Evolutionary conservation across 306 rosid genomes (phyloP).

Genomic region (Lathyrus sativus): DNA sequence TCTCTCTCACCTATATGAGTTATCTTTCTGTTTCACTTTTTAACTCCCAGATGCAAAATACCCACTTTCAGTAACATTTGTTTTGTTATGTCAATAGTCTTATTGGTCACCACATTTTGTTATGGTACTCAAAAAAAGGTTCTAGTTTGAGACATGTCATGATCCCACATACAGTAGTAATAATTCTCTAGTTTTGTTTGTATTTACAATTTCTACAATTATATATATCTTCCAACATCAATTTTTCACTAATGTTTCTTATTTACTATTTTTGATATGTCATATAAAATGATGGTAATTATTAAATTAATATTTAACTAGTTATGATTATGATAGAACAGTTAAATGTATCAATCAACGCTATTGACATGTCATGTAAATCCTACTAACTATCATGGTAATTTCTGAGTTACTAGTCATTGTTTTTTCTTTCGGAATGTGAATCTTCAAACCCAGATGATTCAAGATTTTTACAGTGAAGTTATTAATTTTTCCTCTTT

Average conservation of each 20-base stretch:
- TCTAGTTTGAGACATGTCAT: conserved; percentile 32
- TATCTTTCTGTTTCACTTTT: conserved; percentile 39
- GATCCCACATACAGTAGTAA: conserved; percentile 35
- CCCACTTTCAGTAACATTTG: conserved; percentile 52
- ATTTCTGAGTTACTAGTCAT: conserved; percentile 35
- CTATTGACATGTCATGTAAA: conserved; percentile 50
- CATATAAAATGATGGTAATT: conserved; percentile 36
- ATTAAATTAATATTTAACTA: conserved; percentile 6
- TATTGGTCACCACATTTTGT: conserved; percentile 31
- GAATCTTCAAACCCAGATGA: conserved; percentile 34
- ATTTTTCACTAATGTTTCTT: neutral
- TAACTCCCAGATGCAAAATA: conserved; percentile 31
- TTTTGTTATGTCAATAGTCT: conserved; percentile 44
- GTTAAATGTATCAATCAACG: conserved; percentile 52
- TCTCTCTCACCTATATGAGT: conserved; percentile 37
- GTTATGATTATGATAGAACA: conserved; percentile 45
- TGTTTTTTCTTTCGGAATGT: conserved; percentile 36
- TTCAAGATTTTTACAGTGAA: conserved; percentile 32
- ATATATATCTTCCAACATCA: neutral
- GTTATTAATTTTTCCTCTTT: neutral
- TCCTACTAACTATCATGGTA: conserved; percentile 45
- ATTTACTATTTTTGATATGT: conserved; percentile 38
- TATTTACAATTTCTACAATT: conserved; percentile 35
- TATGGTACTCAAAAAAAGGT: conserved; percentile 37
- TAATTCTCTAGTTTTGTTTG: conserved; percentile 48